Percentiles rank a stretch among this genome's conserved stretches.
phyloP scores from a whole-genome alignment of 345 rosid genomes.

The Syzygium oleosum region DNA sequence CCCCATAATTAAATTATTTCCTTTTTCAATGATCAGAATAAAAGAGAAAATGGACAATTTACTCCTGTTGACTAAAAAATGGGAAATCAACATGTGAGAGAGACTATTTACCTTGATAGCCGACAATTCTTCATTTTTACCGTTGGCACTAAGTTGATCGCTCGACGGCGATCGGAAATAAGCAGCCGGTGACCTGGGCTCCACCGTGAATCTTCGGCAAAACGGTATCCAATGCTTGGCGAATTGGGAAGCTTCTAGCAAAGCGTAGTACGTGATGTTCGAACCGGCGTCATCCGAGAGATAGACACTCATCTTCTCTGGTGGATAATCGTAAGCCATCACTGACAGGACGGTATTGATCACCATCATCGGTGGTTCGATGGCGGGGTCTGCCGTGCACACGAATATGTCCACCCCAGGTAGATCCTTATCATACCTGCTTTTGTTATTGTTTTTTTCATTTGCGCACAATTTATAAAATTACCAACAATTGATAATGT shows the following conservation, averaged over 20 bases:
- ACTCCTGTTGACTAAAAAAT: neutral
- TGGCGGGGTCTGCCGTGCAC: constrained; percentile 41
- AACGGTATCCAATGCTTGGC: constrained; percentile 42
- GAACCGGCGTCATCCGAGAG: constrained; percentile 53
- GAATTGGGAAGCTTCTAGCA: constrained; percentile 40
- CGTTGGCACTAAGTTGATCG: neutral
- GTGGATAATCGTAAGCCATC: constrained; percentile 37
- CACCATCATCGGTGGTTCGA: constrained; percentile 46
- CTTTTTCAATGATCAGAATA: no score
- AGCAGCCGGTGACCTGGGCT: constrained; percentile 37
- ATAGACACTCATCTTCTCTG: constrained; percentile 32
- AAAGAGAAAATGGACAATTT: neutral
- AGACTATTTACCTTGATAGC: constrained; percentile 12
- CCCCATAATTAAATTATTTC: neutral
- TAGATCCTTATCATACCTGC: constrained; percentile 23
- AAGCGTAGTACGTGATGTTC: constrained; percentile 34
- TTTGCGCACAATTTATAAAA: neutral
- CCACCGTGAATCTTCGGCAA: constrained; percentile 29
- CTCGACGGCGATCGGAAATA: constrained; percentile 12
- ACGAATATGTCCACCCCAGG: constrained; percentile 44
- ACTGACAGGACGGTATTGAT: constrained; percentile 39
- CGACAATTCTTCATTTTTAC: neutral
- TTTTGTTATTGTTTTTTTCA: neutral
- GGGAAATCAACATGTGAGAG: neutral
- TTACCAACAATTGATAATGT: neutral